Conservation (phyloP, 2,329 filamentous ascomycete genomes). For the Botrytis sinoallii region DNA sequence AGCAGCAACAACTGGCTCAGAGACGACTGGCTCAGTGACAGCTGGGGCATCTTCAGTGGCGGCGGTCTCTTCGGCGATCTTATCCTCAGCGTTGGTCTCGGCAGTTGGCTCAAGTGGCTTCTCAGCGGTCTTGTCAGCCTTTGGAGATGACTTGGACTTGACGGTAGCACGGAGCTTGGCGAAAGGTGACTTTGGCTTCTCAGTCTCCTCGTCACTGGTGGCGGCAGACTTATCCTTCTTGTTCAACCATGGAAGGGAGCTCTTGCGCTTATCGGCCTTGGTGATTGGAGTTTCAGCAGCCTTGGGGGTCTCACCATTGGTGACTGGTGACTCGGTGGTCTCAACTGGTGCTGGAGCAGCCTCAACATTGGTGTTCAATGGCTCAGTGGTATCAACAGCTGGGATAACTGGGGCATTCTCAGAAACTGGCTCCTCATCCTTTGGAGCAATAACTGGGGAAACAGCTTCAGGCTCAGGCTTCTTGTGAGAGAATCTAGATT, state of each 20-base stretch:
- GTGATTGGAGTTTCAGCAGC: constrained; percentile 38
- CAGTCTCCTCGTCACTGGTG: constrained; percentile 45
- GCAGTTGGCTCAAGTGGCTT: constrained; percentile 36
- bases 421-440: constrained; percentile 37
- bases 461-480: constrained; percentile 35
- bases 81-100: constrained; percentile 23
- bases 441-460: constrained; percentile 33
- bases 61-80: constrained; percentile 29
- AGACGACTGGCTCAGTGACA: constrained; percentile 25
- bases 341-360: constrained; percentile 34
- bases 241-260: constrained; percentile 57
- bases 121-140: constrained; percentile 48
- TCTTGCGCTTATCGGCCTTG: constrained; percentile 57
- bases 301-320: constrained; percentile 42
- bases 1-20: constrained; percentile 29
- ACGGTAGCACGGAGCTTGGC: constrained; percentile 39
- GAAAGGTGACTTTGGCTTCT: constrained; percentile 38
- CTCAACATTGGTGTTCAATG: constrained; percentile 33
- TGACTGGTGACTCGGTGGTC: constrained; percentile 36
- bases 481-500: constrained; percentile 34
- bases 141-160: constrained; percentile 37
- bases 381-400: constrained; percentile 35
- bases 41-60: constrained; percentile 35
- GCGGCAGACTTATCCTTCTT: constrained; percentile 54
- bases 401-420: constrained; percentile 39